A percentile compares a stretch with the other conserved stretches of the same genome.
Conservation (phyloP, 352 stramenopile genomes). For the Pythium myriotylum region DNA sequence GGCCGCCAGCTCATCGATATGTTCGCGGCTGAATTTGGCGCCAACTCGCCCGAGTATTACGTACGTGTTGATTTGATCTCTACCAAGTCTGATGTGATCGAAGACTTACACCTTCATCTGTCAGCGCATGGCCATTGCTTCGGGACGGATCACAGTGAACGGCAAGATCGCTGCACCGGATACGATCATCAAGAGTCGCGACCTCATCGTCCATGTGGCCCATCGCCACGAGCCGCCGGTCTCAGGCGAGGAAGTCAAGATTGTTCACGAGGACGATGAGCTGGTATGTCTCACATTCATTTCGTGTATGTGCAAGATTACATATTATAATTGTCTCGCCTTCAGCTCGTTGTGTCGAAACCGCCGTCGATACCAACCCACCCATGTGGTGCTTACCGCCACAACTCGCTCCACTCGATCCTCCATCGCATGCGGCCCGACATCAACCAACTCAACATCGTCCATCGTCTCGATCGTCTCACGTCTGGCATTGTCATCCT, state of each 20-base stretch:
- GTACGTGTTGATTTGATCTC: constrained; percentile 13
- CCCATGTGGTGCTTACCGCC: constrained; percentile 93
- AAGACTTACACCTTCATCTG: too few species aligned
- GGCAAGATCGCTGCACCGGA: constrained; percentile 69
- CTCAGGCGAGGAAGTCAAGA: constrained; percentile 69
- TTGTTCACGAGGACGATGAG: constrained; percentile 79
- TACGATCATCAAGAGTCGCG: constrained; percentile 90
- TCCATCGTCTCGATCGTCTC: constrained; percentile 96
- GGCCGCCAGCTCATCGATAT: constrained; percentile 90
- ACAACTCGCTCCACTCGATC: constrained; percentile 93
- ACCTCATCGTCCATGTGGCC: constrained; percentile 94
- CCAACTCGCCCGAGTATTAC: constrained; percentile 87
- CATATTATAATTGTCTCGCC: too few species aligned
- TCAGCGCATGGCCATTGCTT: constrained; percentile 91
- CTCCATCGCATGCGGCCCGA: constrained; percentile 70
- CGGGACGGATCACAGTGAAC: constrained; percentile 95
- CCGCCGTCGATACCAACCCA: constrained; percentile 94
- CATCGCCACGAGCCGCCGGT: constrained; percentile 98
- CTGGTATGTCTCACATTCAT: too few species aligned
- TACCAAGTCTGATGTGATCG: too few species aligned
- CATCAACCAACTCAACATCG: constrained; percentile 79
- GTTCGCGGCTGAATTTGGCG: constrained; percentile 87
- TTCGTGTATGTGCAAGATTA: too few species aligned
- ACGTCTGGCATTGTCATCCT: constrained; percentile 93
- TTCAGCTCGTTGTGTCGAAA: constrained; percentile 84